Conservation (phyloP, 441 rosid species). For the Corymbia calophylla region DNA sequence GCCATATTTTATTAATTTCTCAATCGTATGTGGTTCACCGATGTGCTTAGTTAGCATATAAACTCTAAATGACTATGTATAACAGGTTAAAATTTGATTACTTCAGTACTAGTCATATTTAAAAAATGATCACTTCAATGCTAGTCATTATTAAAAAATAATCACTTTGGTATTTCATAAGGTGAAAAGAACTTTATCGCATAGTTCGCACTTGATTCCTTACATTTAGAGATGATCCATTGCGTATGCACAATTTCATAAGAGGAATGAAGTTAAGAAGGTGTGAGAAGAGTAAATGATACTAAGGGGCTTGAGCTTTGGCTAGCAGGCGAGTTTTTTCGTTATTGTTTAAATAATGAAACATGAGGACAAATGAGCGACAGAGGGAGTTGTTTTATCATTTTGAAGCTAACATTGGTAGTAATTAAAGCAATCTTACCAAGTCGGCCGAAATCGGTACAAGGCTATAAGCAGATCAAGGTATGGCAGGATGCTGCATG, state of each 20-base stretch:
- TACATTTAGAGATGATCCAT: not conserved
- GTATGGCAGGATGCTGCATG: not conserved
- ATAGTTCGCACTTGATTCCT: not conserved
- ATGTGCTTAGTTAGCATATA: no score
- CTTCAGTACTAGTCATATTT: no score
- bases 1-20: no score
- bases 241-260: not conserved
- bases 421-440: not conserved
- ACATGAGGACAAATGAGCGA: not conserved
- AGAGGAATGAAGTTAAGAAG: not conserved
- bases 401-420: not conserved
- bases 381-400: not conserved
- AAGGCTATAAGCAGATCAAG: not conserved
- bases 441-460: not conserved
- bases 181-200: no score
- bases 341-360: not conserved
- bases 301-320: not conserved
- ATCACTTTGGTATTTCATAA: no score
- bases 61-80: no score
- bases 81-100: no score
- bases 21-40: no score
- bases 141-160: no score
- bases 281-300: not conserved
- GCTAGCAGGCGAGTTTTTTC: not conserved
- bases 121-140: no score